These are phyloP conservation scores for Phyllosticta paracitricarpa DNA, from an alignment of 2,329 filamentous ascomycete genomes.

Conservation along the genomic window DNA sequence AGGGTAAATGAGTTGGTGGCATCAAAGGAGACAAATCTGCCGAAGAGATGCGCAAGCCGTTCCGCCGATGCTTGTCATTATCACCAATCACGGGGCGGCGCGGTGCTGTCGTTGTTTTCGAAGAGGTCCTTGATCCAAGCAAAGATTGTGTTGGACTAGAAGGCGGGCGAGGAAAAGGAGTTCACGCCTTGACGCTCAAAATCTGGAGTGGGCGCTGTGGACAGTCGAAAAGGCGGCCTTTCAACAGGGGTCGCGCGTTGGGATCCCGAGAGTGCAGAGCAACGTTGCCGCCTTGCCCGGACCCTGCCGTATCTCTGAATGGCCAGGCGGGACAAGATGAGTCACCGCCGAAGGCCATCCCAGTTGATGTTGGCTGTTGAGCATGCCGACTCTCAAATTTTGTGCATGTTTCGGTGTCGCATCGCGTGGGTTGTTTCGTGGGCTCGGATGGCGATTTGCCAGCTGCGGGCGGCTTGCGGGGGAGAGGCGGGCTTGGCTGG, in stretches of 20 bases:
- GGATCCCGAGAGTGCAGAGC: background rate
- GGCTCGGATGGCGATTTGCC: no score
- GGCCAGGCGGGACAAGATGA: no score
- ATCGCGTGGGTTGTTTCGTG: no score
- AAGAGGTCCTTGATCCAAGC: background rate
- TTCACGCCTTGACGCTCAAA: constrained; percentile 23
- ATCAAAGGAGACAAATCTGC: background rate
- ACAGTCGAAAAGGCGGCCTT: constrained; percentile 5
- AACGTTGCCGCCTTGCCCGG: no score
- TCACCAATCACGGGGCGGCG: background rate
- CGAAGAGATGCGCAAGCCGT: background rate
- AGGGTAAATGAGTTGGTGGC: background rate
- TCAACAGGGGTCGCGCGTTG: background rate
- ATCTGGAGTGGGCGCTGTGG: constrained; percentile 11
- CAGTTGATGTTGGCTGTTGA: no score
- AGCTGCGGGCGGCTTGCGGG: no score
- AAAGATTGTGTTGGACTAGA: background rate
- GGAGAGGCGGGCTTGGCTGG: no score
- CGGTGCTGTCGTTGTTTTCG: background rate
- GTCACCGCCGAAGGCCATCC: no score
- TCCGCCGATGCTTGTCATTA: background rate
- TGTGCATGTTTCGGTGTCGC: no score
- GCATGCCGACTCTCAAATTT: no score
- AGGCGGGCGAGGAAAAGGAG: constrained; percentile 25
- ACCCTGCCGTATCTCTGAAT: no score